Evolutionary conservation across 73 alveolate genomes (phyloP).

Genomic region (Paramecium caudatum): DNA sequence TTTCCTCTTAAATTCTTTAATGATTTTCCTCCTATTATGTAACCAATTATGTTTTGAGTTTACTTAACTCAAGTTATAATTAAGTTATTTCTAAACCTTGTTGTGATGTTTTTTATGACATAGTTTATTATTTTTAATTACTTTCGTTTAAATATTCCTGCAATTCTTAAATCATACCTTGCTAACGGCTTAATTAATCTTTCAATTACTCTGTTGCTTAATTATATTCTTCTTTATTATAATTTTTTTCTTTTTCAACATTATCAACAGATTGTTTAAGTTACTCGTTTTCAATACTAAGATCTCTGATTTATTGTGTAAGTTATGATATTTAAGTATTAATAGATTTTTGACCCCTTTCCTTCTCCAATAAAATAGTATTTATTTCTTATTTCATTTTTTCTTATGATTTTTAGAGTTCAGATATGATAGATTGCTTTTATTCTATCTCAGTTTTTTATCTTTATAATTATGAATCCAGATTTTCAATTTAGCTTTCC

Average conservation of each 20-base stretch:
- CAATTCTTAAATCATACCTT: not conserved
- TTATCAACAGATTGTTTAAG: not conserved
- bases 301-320: not conserved
- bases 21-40: too few species aligned
- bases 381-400: not conserved
- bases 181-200: not conserved
- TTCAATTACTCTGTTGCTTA: constrained; percentile 24
- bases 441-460: not conserved
- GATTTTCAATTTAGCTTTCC: not conserved
- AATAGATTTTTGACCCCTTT: not conserved
- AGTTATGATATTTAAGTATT: not conserved
- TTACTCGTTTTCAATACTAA: not conserved
- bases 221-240: constrained; percentile 31
- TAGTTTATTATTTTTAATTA: not conserved
- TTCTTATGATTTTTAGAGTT: not conserved
- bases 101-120: not conserved
- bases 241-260: constrained; percentile 6
- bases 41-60: constrained; percentile 13
- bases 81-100: not conserved
- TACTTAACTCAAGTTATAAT: not conserved
- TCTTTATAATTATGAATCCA: constrained; percentile 10
- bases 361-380: not conserved
- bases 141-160: constrained; percentile 16
- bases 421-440: not conserved
- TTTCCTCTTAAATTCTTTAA: too few species aligned